phyloP scores from a whole-genome alignment of 768 basidiomycete species.

The Mrakia gelida region DNA sequence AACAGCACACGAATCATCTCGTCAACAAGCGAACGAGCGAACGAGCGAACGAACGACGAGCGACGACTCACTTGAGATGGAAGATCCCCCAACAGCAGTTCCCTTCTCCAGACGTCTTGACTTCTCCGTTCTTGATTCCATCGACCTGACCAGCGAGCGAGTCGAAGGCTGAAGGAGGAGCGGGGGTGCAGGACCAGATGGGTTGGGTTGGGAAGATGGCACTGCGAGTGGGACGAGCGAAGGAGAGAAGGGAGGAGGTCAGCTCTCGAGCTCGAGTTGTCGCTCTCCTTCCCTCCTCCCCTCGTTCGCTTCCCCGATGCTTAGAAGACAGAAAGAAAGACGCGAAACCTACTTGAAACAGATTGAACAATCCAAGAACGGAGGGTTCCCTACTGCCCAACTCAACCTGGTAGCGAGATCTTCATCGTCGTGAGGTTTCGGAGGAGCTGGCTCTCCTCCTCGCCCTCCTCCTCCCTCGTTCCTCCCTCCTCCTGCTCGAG shows the following conservation, averaged over 20 bases:
- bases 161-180: not conserved
- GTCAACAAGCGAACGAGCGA: not conserved
- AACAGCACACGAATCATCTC: too few species aligned
- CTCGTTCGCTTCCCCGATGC: too few species aligned
- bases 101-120: not conserved
- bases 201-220: slow-evolving; percentile 24
- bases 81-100: slow-evolving; percentile 27
- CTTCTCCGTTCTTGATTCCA: slow-evolving; percentile 22
- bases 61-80: slow-evolving; percentile 17
- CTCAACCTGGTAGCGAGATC: slow-evolving; percentile 27
- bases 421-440: slow-evolving; percentile 21
- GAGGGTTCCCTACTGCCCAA: slow-evolving; percentile 17
- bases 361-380: slow-evolving; percentile 23
- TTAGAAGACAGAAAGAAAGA: too few species aligned
- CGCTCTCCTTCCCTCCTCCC: not conserved
- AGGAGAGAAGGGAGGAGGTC: not conserved
- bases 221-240: not conserved
- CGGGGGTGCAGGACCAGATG: slow-evolving; percentile 22
- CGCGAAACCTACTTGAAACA: slow-evolving; percentile 30
- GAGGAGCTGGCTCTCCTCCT: not conserved
- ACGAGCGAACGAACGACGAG: not conserved
- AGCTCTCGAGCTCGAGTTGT: not conserved
- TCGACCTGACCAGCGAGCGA: not conserved
- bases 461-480: not conserved
- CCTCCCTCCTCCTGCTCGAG: not conserved